Evolutionary conservation across 2,329 filamentous ascomycete genomes (phyloP).

Genomic region (Penicillium sp.): DNA sequence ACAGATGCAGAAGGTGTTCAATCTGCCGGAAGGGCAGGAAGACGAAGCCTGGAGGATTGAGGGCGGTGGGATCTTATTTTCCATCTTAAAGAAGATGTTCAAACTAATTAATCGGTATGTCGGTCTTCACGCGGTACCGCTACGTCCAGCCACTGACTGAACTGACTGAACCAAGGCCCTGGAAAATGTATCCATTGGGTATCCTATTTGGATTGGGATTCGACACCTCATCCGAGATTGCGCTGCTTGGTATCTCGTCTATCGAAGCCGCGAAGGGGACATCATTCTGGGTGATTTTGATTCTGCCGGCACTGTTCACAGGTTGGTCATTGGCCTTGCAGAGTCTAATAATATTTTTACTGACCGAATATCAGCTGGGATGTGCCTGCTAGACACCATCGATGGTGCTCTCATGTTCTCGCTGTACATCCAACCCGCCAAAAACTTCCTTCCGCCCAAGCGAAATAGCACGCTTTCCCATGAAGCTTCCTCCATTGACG

Average conservation of each 20-base stretch:
- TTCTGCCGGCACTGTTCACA: slow-evolving; percentile 88
- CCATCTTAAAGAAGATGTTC: slow-evolving; percentile 71
- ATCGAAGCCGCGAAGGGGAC: slow-evolving; percentile 83
- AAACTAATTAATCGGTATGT: slow-evolving; percentile 59
- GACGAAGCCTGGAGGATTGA: slow-evolving; percentile 64
- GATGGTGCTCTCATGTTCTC: slow-evolving; percentile 96
- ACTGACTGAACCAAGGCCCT: slow-evolving; percentile 45
- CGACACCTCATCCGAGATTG: slow-evolving; percentile 92
- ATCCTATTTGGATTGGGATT: slow-evolving; percentile 90
- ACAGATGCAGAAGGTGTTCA: slow-evolving; percentile 63
- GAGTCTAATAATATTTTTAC: background rate
- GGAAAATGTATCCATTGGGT: slow-evolving; percentile 95
- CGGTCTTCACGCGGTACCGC: background rate
- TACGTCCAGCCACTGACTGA: background rate
- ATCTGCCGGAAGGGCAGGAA: slow-evolving; percentile 44
- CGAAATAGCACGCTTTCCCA: slow-evolving; percentile 19
- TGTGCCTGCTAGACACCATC: slow-evolving; percentile 90
- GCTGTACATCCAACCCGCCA: slow-evolving; percentile 66
- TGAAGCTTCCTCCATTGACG: slow-evolving; percentile 14
- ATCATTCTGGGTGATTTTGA: slow-evolving; percentile 87
- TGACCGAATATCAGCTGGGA: slow-evolving; percentile 62
- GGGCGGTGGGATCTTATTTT: slow-evolving; percentile 71
- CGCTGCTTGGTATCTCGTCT: slow-evolving; percentile 82
- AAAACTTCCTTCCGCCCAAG: slow-evolving; percentile 39
- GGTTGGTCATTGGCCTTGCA: slow-evolving; percentile 47